Evolutionary conservation across 257 asterid genomes (phyloP).

Genomic region (Nicotiana sylvestris): DNA sequence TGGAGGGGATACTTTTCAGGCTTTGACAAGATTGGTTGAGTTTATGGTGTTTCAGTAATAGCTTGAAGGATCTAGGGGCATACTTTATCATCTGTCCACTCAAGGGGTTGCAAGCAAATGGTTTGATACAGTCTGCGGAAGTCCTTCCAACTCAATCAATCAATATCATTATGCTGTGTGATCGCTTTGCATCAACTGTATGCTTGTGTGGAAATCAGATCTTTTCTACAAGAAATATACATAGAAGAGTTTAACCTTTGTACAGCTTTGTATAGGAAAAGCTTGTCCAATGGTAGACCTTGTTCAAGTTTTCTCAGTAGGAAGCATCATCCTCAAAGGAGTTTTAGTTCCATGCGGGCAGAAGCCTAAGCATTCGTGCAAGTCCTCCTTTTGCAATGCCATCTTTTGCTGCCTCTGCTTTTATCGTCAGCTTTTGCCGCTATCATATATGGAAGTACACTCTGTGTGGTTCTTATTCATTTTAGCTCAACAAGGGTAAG

Average conservation of each 20-base stretch:
- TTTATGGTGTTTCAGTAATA: background rate
- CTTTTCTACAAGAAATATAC: background rate
- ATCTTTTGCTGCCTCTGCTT: background rate
- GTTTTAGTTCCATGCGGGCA: too few species aligned
- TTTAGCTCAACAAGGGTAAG: background rate
- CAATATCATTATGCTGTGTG: background rate
- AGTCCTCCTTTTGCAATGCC: too few species aligned
- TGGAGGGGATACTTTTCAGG: background rate
- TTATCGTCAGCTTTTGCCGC: background rate
- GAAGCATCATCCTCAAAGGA: too few species aligned
- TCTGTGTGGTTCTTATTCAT: background rate
- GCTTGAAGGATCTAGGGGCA: background rate
- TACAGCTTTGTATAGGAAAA: too few species aligned
- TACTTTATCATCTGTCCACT: background rate
- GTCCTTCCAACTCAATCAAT: background rate
- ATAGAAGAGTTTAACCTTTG: background rate
- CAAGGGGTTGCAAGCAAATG: background rate
- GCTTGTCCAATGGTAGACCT: too few species aligned
- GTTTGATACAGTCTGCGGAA: background rate
- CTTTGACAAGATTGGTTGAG: background rate
- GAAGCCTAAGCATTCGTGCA: background rate
- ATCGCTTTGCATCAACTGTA: background rate
- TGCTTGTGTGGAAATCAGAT: background rate
- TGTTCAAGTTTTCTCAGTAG: too few species aligned
- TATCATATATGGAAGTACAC: background rate